Evolutionary conservation across 2,329 filamentous ascomycete genomes (phyloP), one percentile per base, ranked within the genome.

Genomic region (Simplicillium aogashimaense): DNA sequence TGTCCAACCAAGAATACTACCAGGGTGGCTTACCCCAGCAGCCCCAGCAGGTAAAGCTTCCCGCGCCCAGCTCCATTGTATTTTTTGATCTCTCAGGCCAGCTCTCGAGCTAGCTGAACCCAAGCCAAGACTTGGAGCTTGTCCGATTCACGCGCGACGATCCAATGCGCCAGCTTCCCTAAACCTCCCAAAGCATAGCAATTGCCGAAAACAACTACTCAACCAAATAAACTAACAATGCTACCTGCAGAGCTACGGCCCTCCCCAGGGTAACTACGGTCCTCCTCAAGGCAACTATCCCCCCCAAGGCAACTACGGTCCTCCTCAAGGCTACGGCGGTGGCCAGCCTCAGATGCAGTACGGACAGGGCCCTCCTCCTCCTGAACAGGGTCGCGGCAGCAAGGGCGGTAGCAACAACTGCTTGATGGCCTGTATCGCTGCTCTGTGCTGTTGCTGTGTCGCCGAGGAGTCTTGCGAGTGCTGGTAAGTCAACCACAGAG

Each of bases 381-480:
- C 50, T 16, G 49, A 54, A 48, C 46, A 41, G 44, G 45, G 53
- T 44, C 46, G 51, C 38, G 47, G 53, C 44, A 44, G 49, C 46
- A 54, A 54, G 44, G 54, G 60, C 37, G 59, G 60, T 42, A 55
- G 60, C 39, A 59, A 61, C 42, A 63, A 59, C 48, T 72, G 69
- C 49, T 50, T 72, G 39, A 59, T 62, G 34, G 66, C 59, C 42
- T 72, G 67, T 58, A 54, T 73, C 36, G 68, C 69, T 8, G 58
- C 62, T 13, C 50, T 73, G 40, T 72, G 68, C 57, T 71, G 65
- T 54, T 73, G 69, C 54, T 72, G 67, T 46, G 63, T 66, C 40
- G 58, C 63, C 34, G 69, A 72, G 41, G 69, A 71, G 47, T 62
- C 59, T 25, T 72, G 69, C 53, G 69, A 73, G 50, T 67, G 64